Evolutionary conservation across 179 eudicot species (phyloP).

Genomic region (Corrigiola litoralis): DNA sequence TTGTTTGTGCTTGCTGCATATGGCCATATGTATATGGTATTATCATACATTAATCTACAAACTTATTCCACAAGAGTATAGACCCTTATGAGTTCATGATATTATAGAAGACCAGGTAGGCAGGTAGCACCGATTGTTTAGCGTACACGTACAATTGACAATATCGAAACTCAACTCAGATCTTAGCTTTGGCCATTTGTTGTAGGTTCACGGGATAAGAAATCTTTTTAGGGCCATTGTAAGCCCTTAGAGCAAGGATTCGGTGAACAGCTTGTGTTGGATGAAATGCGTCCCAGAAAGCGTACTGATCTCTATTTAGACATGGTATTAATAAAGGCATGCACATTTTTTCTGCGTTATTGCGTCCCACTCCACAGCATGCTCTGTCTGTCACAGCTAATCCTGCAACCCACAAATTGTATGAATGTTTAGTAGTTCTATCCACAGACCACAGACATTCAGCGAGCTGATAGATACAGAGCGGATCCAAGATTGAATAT

Average conservation of each 20-base stretch:
- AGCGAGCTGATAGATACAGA: not conserved
- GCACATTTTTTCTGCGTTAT: conserved; percentile 67
- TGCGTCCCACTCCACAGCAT: conserved; percentile 74
- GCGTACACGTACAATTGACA: too few species aligned
- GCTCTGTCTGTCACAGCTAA: conserved; percentile 45
- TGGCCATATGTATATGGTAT: too few species aligned
- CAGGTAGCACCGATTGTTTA: not conserved
- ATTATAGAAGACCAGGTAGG: too few species aligned
- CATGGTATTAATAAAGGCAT: conserved; percentile 61
- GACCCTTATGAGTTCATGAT: not conserved
- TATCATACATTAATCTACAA: not conserved
- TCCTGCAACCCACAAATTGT: conserved; percentile 40
- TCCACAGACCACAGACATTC: not conserved
- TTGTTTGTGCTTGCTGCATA: too few species aligned
- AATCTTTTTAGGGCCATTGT: conserved; percentile 38
- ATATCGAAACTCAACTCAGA: too few species aligned
- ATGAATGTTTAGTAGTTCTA: not conserved
- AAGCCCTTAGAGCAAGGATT: conserved; percentile 59
- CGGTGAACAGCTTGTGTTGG: conserved; percentile 62
- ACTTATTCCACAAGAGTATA: not conserved
- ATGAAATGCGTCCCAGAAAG: conserved; percentile 89
- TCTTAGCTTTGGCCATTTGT: conserved; percentile 13
- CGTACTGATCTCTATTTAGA: conserved; percentile 45
- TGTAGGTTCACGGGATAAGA: conserved; percentile 27
- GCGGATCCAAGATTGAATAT: too few species aligned